phyloP scores from a whole-genome alignment of 257 asterid genomes.

The Penstemon davidsonii region DNA sequence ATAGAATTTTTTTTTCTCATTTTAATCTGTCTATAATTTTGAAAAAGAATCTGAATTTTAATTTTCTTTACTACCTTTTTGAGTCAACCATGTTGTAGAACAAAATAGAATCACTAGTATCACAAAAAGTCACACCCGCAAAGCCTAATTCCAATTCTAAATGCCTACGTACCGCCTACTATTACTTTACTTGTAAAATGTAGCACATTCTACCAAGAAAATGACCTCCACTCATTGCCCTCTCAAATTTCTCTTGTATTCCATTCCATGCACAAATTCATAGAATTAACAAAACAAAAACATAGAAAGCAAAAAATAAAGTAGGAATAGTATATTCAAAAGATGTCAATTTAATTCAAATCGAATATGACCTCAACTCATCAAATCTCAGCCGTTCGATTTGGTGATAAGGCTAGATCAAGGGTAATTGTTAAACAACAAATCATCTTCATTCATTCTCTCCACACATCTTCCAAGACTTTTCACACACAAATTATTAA shows the following conservation, averaged over 20 bases:
- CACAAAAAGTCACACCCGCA: background rate
- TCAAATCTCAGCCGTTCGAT: constrained; percentile 33
- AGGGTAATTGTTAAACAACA: background rate
- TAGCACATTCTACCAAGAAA: no score
- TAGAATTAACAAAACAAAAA: no score
- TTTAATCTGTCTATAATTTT: no score
- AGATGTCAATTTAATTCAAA: background rate
- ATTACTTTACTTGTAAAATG: background rate
- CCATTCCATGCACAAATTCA: no score
- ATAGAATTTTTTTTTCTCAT: no score
- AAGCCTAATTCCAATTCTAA: constrained; percentile 31
- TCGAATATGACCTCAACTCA: no score
- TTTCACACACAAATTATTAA: constrained; percentile 9
- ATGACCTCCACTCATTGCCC: no score
- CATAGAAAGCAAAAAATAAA: constrained; percentile 24
- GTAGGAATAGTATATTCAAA: constrained; percentile 33
- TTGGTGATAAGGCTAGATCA: constrained; percentile 33
- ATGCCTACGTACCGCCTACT: constrained; percentile 23
- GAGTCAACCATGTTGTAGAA: constrained; percentile 25
- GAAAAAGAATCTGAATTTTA: no score
- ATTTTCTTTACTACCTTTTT: background rate
- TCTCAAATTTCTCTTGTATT: no score
- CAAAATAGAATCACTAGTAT: constrained; percentile 5
- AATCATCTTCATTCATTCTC: constrained; percentile 26
- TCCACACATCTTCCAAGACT: constrained; percentile 30